These are phyloP conservation scores for Neonothopanus nambi DNA, from an alignment of 1,284 basidiomycete genomes.

Conservation along the genomic window DNA sequence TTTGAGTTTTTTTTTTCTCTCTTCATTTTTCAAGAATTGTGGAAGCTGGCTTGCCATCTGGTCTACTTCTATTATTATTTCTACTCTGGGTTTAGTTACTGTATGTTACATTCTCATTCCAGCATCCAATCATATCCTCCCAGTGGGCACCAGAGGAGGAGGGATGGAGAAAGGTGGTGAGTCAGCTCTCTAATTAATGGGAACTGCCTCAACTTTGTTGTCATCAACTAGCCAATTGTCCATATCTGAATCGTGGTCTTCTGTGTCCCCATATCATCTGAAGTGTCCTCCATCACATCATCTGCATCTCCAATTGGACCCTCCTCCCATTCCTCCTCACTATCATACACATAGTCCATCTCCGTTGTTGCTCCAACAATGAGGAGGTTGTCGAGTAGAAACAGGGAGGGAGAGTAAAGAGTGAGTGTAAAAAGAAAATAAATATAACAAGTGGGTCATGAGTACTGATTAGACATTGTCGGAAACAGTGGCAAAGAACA, in stretches of 20 bases:
- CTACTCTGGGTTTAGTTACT: too few species aligned
- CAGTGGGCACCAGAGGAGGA: slow-evolving; percentile 46
- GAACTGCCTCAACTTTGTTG: slow-evolving; percentile 56
- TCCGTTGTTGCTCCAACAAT: slow-evolving; percentile 70
- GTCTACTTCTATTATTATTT: too few species aligned
- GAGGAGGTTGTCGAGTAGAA: too few species aligned
- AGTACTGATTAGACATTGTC: too few species aligned
- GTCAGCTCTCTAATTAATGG: slow-evolving; percentile 41
- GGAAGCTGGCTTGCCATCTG: slow-evolving; percentile 44
- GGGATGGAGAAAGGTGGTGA: slow-evolving; percentile 38
- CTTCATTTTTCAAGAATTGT: slow-evolving; percentile 54
- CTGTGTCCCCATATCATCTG: slow-evolving; percentile 54
- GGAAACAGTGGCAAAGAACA: too few species aligned
- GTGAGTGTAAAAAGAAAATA: too few species aligned
- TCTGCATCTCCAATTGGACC: slow-evolving; percentile 73
- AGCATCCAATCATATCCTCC: slow-evolving; percentile 64
- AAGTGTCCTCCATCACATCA: slow-evolving; percentile 68
- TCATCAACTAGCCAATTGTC: slow-evolving; percentile 81
- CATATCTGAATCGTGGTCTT: slow-evolving; percentile 67
- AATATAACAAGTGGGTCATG: too few species aligned
- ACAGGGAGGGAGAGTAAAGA: too few species aligned
- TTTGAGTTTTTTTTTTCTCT: too few species aligned
- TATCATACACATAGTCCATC: slow-evolving; percentile 83
- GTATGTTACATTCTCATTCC: slow-evolving; percentile 59
- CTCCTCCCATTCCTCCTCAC: slow-evolving; percentile 85